Evolutionary conservation across 148 eudicot genomes (phyloP).

Genomic region (Hydrangea macrophylla): DNA sequence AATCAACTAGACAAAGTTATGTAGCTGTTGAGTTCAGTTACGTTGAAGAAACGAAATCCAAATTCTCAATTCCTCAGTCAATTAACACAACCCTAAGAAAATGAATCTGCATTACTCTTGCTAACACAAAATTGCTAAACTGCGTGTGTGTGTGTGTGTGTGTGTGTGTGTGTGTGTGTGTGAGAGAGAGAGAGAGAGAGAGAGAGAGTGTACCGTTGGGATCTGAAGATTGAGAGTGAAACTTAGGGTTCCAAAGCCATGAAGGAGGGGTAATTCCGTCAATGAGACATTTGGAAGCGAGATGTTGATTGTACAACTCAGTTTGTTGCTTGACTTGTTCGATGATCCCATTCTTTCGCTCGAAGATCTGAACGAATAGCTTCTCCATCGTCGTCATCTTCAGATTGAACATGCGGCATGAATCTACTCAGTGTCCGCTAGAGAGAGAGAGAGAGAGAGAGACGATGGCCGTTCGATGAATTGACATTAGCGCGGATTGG

Average conservation of each 20-base stretch:
- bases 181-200: not conserved
- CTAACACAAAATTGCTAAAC: not conserved
- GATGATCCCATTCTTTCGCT: slow-evolving; percentile 53
- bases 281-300: slow-evolving; percentile 66
- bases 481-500: slow-evolving; percentile 7
- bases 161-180: not conserved
- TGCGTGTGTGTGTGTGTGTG: not conserved
- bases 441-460: slow-evolving; percentile 10
- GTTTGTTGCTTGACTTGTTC: slow-evolving; percentile 61
- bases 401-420: slow-evolving; percentile 6
- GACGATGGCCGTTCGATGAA: not conserved
- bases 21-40: not conserved
- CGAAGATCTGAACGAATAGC: slow-evolving; percentile 68
- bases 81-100: not conserved
- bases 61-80: not conserved
- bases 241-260: slow-evolving; percentile 51
- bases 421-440: not conserved
- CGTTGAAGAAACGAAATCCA: not conserved
- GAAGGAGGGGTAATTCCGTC: slow-evolving; percentile 68
- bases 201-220: slow-evolving; percentile 37
- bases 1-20: too few species aligned
- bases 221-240: slow-evolving; percentile 28
- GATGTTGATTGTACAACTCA: slow-evolving; percentile 55
- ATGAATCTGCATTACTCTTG: not conserved
- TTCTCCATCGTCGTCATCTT: slow-evolving; percentile 66